These are phyloP conservation scores for Colletotrichum tanaceti DNA, from an alignment of 2,329 filamentous ascomycete genomes.

Conservation along the genomic window DNA sequence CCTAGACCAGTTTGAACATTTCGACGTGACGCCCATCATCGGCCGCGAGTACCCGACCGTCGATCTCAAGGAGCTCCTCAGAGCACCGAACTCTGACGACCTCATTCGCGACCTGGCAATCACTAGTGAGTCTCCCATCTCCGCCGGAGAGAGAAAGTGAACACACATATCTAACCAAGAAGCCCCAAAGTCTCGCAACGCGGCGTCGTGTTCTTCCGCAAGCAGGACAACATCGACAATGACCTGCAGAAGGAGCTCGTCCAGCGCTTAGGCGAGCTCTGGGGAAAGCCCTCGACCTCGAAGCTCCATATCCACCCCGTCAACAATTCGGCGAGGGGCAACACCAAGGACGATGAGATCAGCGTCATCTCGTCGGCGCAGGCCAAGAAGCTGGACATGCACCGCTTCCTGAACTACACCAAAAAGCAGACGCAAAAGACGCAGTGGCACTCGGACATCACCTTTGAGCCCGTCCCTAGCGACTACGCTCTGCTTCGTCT, in stretches of 20 bases:
- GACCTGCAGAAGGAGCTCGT: slow-evolving; percentile 75
- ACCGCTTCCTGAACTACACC: slow-evolving; percentile 49
- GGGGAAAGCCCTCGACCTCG: slow-evolving; percentile 66
- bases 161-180: neutral
- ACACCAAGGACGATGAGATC: slow-evolving; percentile 68
- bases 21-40: slow-evolving; percentile 71
- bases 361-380: slow-evolving; percentile 71
- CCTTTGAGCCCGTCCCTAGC: slow-evolving; percentile 71
- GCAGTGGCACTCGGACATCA: slow-evolving; percentile 73
- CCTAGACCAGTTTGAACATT: slow-evolving; percentile 63
- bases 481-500: slow-evolving; percentile 72
- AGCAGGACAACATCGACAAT: slow-evolving; percentile 70
- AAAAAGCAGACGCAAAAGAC: slow-evolving; percentile 59
- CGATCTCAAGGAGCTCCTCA: slow-evolving; percentile 70
- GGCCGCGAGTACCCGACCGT: slow-evolving; percentile 70
- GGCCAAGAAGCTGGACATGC: slow-evolving; percentile 62
- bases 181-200: slow-evolving; percentile 76
- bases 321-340: slow-evolving; percentile 63
- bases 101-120: slow-evolving; percentile 75
- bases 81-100: slow-evolving; percentile 71
- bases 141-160: no score
- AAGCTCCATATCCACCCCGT: slow-evolving; percentile 71
- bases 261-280: slow-evolving; percentile 68
- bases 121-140: slow-evolving; percentile 60
- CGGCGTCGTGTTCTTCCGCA: slow-evolving; percentile 77